Evolutionary conservation across 2,329 filamentous ascomycete species (phyloP).

Genomic region (Lasiodiplodia theobromae): DNA sequence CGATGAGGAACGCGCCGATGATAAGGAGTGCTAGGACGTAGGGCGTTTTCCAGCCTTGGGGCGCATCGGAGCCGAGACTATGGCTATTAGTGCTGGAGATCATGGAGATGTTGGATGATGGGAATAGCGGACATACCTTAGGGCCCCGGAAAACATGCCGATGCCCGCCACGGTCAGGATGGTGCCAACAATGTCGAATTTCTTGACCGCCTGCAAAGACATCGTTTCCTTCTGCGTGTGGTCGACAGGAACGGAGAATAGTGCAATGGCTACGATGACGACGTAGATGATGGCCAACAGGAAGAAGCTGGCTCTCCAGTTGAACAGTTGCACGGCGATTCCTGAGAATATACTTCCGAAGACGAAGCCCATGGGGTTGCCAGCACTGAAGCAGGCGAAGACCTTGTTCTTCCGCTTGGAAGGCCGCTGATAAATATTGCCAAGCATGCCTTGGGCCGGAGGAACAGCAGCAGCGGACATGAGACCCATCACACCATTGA

Average conservation of each 20-base stretch:
- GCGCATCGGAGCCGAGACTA: slow-evolving; percentile 60
- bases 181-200: slow-evolving; percentile 68
- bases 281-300: slow-evolving; percentile 70
- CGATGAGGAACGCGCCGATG: slow-evolving; percentile 64
- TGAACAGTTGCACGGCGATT: slow-evolving; percentile 65
- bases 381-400: slow-evolving; percentile 68
- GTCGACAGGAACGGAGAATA: slow-evolving; percentile 69
- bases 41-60: slow-evolving; percentile 67
- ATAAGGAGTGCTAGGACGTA: slow-evolving; percentile 70
- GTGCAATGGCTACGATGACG: slow-evolving; percentile 62
- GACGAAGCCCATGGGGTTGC: slow-evolving; percentile 65
- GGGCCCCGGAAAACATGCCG: slow-evolving; percentile 68
- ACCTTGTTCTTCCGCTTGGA: slow-evolving; percentile 68
- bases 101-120: not conserved
- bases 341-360: slow-evolving; percentile 68
- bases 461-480: slow-evolving; percentile 69
- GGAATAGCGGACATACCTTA: slow-evolving; percentile 56
- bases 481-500: slow-evolving; percentile 71
- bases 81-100: slow-evolving; percentile 22
- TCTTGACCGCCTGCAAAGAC: slow-evolving; percentile 58
- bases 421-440: slow-evolving; percentile 68
- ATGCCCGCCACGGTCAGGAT: slow-evolving; percentile 69
- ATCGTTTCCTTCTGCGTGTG: slow-evolving; percentile 53
- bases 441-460: slow-evolving; percentile 69
- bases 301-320: slow-evolving; percentile 70